Evolutionary conservation across 805 yeast species (phyloP).

Genomic region (Lachancea cidri): DNA sequence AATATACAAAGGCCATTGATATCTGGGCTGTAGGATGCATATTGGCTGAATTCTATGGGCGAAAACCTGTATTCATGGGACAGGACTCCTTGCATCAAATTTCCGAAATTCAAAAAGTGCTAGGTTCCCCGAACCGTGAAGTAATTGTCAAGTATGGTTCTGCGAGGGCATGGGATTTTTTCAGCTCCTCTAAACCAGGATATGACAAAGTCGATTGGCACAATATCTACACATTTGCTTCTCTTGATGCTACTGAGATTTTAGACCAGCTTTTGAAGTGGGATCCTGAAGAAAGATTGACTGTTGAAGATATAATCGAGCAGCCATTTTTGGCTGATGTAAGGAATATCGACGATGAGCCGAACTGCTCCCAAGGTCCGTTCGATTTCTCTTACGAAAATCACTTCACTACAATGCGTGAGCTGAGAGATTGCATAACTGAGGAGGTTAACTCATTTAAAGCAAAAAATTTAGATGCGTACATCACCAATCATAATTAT

Average conservation of each 20-base stretch:
- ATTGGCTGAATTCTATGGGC: constrained; percentile 73
- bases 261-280: constrained; percentile 55
- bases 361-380: constrained; percentile 38
- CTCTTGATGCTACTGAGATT: constrained; percentile 45
- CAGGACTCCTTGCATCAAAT: constrained; percentile 67
- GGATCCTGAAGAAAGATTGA: constrained; percentile 52
- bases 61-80: constrained; percentile 78
- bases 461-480: too few relatives aligned
- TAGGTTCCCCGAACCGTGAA: constrained; percentile 64
- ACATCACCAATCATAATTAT: too few relatives aligned
- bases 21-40: constrained; percentile 95
- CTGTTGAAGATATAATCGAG: constrained; percentile 50
- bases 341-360: constrained; percentile 53
- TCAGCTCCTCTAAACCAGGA: constrained; percentile 40
- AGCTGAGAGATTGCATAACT: constrained; percentile 43
- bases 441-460: constrained; percentile 52
- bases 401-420: constrained; percentile 34
- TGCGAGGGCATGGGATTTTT: constrained; percentile 42
- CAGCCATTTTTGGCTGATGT: constrained; percentile 53
- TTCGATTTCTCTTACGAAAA: constrained; percentile 71
- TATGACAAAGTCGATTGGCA: constrained; percentile 44
- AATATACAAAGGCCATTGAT: constrained; percentile 68
- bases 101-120: constrained; percentile 55
- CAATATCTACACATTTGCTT: constrained; percentile 58
- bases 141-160: constrained; percentile 43